Percentiles rank a stretch among this genome's conserved stretches.
Evolutionary conservation across 768 basidiomycete species (phyloP).

Genomic region (Suillus subluteus): DNA sequence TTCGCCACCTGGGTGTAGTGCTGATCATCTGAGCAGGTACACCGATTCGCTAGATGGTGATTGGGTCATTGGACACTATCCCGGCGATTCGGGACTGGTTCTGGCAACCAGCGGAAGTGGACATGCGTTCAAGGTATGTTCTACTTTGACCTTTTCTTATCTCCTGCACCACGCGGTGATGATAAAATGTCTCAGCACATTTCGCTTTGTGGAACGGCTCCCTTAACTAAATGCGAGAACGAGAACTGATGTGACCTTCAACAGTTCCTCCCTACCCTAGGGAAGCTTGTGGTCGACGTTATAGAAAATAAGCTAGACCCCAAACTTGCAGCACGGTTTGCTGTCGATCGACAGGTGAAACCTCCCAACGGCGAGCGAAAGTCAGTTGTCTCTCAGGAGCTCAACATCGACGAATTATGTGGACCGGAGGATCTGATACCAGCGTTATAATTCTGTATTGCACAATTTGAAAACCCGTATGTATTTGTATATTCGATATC

Average conservation of each 20-base stretch:
- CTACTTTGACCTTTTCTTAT: background rate
- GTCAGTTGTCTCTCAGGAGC: constrained; percentile 32
- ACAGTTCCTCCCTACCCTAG: constrained; percentile 90
- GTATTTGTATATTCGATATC: background rate
- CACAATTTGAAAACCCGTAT: background rate
- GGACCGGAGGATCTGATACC: constrained; percentile 45
- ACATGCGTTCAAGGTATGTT: constrained; percentile 79
- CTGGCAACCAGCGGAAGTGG: constrained; percentile 90
- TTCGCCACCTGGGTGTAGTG: background rate
- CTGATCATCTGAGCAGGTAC: constrained; percentile 59
- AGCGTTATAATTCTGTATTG: background rate
- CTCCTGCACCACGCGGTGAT: background rate
- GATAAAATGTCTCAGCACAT: background rate
- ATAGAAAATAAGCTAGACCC: constrained; percentile 66
- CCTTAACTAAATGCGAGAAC: background rate
- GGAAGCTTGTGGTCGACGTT: constrained; percentile 72
- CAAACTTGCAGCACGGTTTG: constrained; percentile 60
- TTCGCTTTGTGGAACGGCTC: background rate
- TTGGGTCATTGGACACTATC: constrained; percentile 86
- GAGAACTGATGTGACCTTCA: background rate
- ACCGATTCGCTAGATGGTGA: constrained; percentile 85
- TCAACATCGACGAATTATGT: constrained; percentile 55
- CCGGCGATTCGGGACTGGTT: constrained; percentile 59
- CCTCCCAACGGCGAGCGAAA: constrained; percentile 23
- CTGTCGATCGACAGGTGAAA: constrained; percentile 49